Percentiles rank a stretch among this genome's conserved stretches.
phyloP scores from a whole-genome alignment of 352 stramenopile species.

The Phytophthora fragariae region DNA sequence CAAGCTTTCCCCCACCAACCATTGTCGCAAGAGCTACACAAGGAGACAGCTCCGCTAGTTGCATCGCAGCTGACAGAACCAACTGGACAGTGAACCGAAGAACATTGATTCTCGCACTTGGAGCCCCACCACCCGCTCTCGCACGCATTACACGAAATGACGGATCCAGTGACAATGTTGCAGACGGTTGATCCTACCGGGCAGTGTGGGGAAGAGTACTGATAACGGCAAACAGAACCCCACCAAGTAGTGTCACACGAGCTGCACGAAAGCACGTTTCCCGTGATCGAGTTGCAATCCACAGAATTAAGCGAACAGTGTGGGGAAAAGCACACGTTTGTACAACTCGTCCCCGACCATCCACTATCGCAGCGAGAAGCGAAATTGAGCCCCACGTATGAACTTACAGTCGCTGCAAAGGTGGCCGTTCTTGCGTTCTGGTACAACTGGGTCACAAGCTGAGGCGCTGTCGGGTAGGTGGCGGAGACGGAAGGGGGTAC shows the following conservation, averaged over 20 bases:
- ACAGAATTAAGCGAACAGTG: background rate
- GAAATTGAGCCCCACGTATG: background rate
- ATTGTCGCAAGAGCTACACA: background rate
- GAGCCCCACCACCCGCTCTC: background rate
- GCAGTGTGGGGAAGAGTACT: background rate
- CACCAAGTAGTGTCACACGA: background rate
- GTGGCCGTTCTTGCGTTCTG: background rate
- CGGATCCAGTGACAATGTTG: background rate
- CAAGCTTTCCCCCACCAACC: background rate
- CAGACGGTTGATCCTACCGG: background rate
- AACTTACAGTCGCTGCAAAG: background rate
- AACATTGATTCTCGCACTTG: background rate
- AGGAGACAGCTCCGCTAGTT: background rate
- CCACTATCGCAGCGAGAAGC: background rate
- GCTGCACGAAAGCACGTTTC: background rate
- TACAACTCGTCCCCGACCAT: background rate
- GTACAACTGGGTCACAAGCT: slow-evolving; percentile 4
- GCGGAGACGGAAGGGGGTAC: slow-evolving; percentile 14
- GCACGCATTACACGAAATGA: background rate
- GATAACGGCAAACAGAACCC: background rate
- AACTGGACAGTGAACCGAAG: background rate
- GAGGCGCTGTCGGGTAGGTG: background rate
- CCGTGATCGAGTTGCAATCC: background rate
- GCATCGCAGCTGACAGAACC: background rate
- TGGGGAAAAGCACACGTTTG: background rate